A percentile compares a stretch with the other conserved stretches of the same genome.
Evolutionary conservation across 192 early-diverging fungal genomes (phyloP).

Genomic region (Pecoramyces ruminantium): DNA sequence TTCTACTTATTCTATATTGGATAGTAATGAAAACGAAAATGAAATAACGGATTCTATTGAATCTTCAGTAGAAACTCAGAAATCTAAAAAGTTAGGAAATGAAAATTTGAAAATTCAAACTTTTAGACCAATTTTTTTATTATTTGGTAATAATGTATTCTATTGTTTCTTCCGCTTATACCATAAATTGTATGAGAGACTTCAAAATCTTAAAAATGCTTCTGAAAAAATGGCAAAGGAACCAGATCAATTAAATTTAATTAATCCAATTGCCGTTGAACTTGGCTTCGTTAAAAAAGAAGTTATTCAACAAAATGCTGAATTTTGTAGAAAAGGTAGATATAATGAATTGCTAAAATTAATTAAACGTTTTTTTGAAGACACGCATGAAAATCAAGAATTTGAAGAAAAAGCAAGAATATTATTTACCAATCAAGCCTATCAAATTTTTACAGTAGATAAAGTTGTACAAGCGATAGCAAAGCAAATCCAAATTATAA

Average conservation of each 20-base stretch:
- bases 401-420: conserved; percentile 80
- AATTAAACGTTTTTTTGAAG: background rate
- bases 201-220: background rate
- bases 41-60: background rate
- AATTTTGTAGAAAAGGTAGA: background rate
- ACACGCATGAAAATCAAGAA: conserved; percentile 7
- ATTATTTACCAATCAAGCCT: conserved; percentile 79
- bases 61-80: background rate
- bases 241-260: background rate
- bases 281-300: background rate
- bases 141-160: conserved; percentile 74
- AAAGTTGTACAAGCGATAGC: conserved; percentile 62
- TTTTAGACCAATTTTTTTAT: conserved; percentile 5
- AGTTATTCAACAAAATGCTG: background rate
- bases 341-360: background rate
- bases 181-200: conserved; percentile 11
- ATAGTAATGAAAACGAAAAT: background rate
- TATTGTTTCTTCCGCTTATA: conserved; percentile 80
- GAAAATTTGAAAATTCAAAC: background rate
- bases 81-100: background rate
- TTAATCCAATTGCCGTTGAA: background rate
- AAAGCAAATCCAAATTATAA: conserved; percentile 32
- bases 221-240: background rate
- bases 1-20: background rate
- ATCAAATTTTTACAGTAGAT: conserved; percentile 76